Base-by-base conservation (phyloP, 139 green algal species). In the Pleodorina starrii region DNA sequence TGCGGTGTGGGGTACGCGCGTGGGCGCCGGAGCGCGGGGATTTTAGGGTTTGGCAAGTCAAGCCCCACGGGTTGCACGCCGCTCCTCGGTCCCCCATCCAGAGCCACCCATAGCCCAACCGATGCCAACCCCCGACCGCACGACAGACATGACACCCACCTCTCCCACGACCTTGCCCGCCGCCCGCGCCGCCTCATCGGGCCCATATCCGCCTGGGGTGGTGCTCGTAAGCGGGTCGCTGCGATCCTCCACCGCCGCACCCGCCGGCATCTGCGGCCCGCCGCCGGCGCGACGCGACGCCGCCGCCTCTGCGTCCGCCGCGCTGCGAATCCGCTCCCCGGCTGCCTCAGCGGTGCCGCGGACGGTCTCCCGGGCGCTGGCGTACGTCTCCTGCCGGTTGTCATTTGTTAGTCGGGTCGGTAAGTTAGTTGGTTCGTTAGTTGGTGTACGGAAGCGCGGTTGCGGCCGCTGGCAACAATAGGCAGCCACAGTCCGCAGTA, bases 91-190 rank as follows among this genome's bases (percentile, higher is more conserved):
- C n/a, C n/a, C n/a, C n/a, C n/a, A n/a, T n/a, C n/a, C n/a, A n/a
- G n/a, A n/a, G n/a, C n/a, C n/a, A n/a, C n/a, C n/a, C n/a, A n/a
- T n/a, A n/a, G n/a, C n/a, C n/a, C n/a, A n/a, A n/a, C n/a, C n/a
- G n/a, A n/a, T n/a, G n/a, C n/a, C n/a, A n/a, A n/a, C n/a, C n/a
- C n/a, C n/a, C n/a, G n/a, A n/a, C n/a, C n/a, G n/a, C n/a, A n/a
- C n/a, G n/a, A n/a, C n/a, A n/a, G n/a, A n/a, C n/a, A n/a, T n/a
- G n/a, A n/a, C n/a, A 7, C 78, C 38, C 78, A 85, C 78, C 78
- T 85, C 36, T 1, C 78, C 78, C 36, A 85, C 57, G 43, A 73
- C 57, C 78, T 36, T 48, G 51, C 78, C 78, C 35, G 78, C 57
- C 17, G 35, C 36, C 35, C 32, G 36, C 21, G 51, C 78, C 14